Evolutionary conservation across 495 filamentous ascomycete genomes (phyloP), one percentile per base, ranked within the genome.

Genomic region (Corynascus novoguineensis): DNA sequence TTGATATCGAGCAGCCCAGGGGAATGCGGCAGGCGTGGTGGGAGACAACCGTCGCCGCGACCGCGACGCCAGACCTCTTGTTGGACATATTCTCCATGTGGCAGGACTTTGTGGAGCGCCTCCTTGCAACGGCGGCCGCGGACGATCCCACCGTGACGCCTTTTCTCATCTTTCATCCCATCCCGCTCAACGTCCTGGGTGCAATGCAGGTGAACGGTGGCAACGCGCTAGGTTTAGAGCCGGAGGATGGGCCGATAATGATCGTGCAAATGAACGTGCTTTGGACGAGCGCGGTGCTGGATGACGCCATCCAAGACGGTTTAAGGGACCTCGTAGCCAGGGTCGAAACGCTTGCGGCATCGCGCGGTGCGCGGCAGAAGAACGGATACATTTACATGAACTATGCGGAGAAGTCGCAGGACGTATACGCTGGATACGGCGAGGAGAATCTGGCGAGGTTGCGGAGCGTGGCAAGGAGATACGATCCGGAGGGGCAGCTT

Each of bases 301-400:
- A 70, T 22, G 50, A 48, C 9, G n/a, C 32, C 1, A 67, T 81
- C 31, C 59, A 68, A 34, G 48, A 45, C 11, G 66, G 62, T 21
- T 59, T 65, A 9, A 31, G 66, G 49, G 53, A 66, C 28, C 49
- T 77, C 21, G 60, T 77, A 25, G 54, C 58, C 27, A 32, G 65
- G 17, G 49, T 73, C 12, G 53, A 66, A 9, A 68, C 68, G 7
- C 60, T 75, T 22, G 77, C 82, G 1, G 69, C 76, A 53, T 60
- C 55, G 15, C 58, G 73, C 42, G 71, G 71, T 0, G 55, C 47
- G 11, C 11, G 15, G 21, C 17, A 81, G 24, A 64, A 71, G 37
- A 65, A 82, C 50, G 70, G 76, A 32, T 88, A 79, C 51, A 63
- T 86, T 27, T 86, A 86, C 59, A 73, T 82, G 59, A 81, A 80